phyloP scores from a whole-genome alignment of 2,329 filamentous ascomycete species.

The Magnaporthales sp. region DNA sequence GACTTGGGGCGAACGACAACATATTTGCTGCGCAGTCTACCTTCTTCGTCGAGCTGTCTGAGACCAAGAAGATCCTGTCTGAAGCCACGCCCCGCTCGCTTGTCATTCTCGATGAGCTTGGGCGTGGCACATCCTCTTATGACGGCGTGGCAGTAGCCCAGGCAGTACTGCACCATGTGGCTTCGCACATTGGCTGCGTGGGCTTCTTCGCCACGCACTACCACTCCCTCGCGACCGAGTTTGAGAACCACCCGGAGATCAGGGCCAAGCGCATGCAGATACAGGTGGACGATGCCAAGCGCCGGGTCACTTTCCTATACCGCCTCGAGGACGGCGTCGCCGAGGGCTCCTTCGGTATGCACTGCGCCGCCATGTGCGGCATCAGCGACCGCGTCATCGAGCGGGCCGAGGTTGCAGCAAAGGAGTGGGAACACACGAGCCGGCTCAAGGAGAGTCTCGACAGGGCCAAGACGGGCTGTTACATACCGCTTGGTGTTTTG shows the following conservation, averaged over 20 bases:
- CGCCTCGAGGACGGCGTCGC: constrained; percentile 89
- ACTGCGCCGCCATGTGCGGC: constrained; percentile 96
- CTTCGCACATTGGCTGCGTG: constrained; percentile 83
- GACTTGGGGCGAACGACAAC: constrained; percentile 94
- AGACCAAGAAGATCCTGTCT: constrained; percentile 95
- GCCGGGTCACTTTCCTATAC: constrained; percentile 94
- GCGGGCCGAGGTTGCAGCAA: constrained; percentile 78
- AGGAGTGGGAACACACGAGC: constrained; percentile 92
- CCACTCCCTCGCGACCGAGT: constrained; percentile 86
- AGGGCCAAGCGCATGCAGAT: constrained; percentile 86
- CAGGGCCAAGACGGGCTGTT: constrained; percentile 66
- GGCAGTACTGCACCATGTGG: constrained; percentile 92
- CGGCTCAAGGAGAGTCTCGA: constrained; percentile 83
- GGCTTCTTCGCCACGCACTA: constrained; percentile 99
- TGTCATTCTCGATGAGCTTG: constrained; percentile 93
- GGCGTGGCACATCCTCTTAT: constrained; percentile 89
- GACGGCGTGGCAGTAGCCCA: constrained; percentile 96
- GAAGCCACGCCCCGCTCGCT: constrained; percentile 91
- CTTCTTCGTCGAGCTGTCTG: constrained; percentile 94
- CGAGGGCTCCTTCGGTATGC: constrained; percentile 97
- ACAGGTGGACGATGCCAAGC: constrained; percentile 74
- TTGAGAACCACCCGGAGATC: constrained; percentile 82
- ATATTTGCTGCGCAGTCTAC: constrained; percentile 97
- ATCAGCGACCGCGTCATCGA: constrained; percentile 78
- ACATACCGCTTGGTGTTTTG: constrained; percentile 75